Percentiles rank a stretch among this genome's conserved stretches.
phyloP scores from a whole-genome alignment of 139 green algal species.

The Zygnema cylindricum region DNA sequence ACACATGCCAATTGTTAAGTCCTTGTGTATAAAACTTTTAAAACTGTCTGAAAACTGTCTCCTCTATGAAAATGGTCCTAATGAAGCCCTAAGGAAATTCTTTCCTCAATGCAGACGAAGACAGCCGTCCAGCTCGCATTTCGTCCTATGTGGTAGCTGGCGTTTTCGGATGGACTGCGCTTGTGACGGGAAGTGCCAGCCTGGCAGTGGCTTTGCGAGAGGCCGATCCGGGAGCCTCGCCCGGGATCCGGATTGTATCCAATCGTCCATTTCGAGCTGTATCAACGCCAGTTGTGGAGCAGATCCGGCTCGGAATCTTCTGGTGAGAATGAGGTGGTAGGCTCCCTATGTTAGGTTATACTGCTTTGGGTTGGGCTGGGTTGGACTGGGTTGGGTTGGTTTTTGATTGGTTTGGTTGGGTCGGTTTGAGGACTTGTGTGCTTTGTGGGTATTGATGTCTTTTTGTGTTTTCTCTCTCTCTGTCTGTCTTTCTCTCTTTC shows the following conservation, averaged over 20 bases:
- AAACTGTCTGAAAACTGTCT: too few relatives aligned
- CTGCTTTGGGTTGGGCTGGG: too few relatives aligned
- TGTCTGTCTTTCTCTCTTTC: too few relatives aligned
- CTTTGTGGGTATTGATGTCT: too few relatives aligned
- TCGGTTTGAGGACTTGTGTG: background rate
- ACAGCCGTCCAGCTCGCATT: background rate
- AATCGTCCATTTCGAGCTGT: slow-evolving; percentile 45
- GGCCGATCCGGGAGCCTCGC: slow-evolving; percentile 23
- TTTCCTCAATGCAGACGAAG: background rate
- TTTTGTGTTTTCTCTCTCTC: too few relatives aligned
- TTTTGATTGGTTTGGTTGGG: background rate
- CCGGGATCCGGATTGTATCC: slow-evolving; percentile 47
- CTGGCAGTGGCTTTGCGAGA: slow-evolving; percentile 19
- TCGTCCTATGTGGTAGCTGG: background rate
- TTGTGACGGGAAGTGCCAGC: background rate
- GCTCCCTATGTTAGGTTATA: too few relatives aligned
- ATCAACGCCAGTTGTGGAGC: slow-evolving; percentile 39
- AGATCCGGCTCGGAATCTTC: slow-evolving; percentile 21
- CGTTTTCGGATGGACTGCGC: background rate
- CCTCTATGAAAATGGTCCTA: too few relatives aligned
- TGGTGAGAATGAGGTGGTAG: background rate
- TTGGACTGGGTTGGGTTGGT: background rate
- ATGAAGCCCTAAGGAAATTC: too few relatives aligned
- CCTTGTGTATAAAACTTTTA: too few relatives aligned
- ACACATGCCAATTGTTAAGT: too few relatives aligned